A percentile compares a stretch with the other conserved stretches of the same genome.
Evolutionary conservation across 345 rosid genomes (phyloP).

Genomic region (Acer campestre): DNA sequence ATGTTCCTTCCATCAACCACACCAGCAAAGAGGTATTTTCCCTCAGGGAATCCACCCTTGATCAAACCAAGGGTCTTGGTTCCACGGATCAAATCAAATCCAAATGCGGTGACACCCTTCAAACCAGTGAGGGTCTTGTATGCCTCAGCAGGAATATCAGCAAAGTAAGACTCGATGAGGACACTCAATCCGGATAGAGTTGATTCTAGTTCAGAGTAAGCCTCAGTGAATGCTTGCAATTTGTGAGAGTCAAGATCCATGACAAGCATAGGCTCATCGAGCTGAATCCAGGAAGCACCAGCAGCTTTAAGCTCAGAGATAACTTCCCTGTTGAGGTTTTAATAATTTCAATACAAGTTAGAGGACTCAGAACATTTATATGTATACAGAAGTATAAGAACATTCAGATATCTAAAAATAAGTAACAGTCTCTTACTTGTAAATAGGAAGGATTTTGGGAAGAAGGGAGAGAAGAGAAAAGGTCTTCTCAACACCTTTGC

Average conservation of each 20-base stretch:
- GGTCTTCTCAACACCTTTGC: conserved; percentile 87
- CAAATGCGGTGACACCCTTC: conserved; percentile 84
- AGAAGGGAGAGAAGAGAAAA: conserved; percentile 90
- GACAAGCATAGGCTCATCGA: conserved; percentile 90
- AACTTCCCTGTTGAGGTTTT: conserved; percentile 67
- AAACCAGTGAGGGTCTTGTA: conserved; percentile 76
- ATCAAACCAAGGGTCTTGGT: conserved; percentile 76
- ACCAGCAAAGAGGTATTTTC: conserved; percentile 93
- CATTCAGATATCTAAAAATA: background rate
- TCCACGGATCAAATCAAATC: conserved; percentile 94
- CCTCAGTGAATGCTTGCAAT: conserved; percentile 77
- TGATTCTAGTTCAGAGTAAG: conserved; percentile 79
- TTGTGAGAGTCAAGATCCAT: conserved; percentile 89
- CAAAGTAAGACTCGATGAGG: conserved; percentile 89
- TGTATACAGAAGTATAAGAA: background rate
- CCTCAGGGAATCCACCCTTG: conserved; percentile 75
- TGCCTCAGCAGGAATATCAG: conserved; percentile 84
- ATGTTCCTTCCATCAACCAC: conserved; percentile 98
- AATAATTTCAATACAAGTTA: conserved; percentile 26
- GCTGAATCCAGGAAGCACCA: conserved; percentile 95
- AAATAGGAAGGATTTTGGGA: conserved; percentile 78
- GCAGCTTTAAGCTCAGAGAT: conserved; percentile 88
- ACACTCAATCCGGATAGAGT: conserved; percentile 82
- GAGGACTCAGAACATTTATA: background rate
- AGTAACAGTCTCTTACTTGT: conserved; percentile 64